phyloP scores from a whole-genome alignment of 306 rosid genomes.

The Acacia crassicarpa region DNA sequence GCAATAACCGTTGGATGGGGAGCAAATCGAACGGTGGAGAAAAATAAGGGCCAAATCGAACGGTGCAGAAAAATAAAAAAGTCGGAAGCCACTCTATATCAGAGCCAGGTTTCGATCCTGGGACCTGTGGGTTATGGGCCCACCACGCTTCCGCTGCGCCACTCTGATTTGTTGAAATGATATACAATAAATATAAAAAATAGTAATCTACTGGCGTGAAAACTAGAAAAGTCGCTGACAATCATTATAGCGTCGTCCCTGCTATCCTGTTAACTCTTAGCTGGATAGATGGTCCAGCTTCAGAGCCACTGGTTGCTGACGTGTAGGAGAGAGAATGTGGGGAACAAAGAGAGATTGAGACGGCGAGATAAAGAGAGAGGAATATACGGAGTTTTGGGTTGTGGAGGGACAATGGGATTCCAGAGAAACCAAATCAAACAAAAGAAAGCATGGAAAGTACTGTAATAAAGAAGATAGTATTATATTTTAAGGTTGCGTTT shows the following conservation, averaged over 20 bases:
- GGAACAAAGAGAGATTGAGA: background rate
- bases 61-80: background rate
- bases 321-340: background rate
- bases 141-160: conserved; percentile 38
- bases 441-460: background rate
- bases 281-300: background rate
- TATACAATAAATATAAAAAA: no score
- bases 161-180: conserved; percentile 7
- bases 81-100: conserved; percentile 29
- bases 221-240: no score
- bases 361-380: background rate
- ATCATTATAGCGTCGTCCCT: background rate
- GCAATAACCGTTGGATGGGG: background rate
- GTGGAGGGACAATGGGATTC: background rate
- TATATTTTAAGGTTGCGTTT: background rate
- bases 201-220: accelerated
- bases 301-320: background rate
- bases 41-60: background rate
- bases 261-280: background rate
- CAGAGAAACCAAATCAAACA: background rate
- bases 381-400: background rate
- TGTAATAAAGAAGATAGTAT: background rate
- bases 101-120: conserved; percentile 64
- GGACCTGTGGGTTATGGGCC: conserved; percentile 72
- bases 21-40: background rate